A percentile compares a stretch with the other conserved stretches of the same genome.
Conservation (phyloP, 164 flowering plant genomes). For the Taxillus chinensis region DNA sequence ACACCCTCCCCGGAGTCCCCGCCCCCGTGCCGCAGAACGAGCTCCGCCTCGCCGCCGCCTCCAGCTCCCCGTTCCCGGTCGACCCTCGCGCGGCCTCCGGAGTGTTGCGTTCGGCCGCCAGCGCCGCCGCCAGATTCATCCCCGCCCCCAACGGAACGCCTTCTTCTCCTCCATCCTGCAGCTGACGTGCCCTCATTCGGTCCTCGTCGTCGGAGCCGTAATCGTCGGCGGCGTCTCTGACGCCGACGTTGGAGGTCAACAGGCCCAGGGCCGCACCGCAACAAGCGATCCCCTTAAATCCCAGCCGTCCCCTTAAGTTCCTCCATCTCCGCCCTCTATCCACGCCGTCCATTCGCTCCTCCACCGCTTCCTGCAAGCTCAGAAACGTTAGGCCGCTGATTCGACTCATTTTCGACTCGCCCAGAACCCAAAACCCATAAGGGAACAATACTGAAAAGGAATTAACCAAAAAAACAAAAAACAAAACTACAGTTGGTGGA, state of each 20-base stretch:
- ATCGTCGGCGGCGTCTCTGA: conserved; percentile 26
- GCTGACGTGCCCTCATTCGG: conserved; percentile 1
- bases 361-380: neutral
- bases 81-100: conserved; percentile 54
- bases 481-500: too few species aligned
- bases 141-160: conserved; percentile 19
- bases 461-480: too few species aligned
- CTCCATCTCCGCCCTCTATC: conserved; percentile 25
- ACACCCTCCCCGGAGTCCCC: conserved; percentile 5
- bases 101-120: conserved; percentile 81
- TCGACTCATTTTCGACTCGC: neutral
- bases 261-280: conserved; percentile 54
- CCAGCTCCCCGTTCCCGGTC: conserved; percentile 65
- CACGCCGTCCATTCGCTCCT: conserved; percentile 37
- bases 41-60: conserved; percentile 5
- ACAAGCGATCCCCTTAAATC: conserved; percentile 50
- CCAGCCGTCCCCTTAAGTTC: conserved; percentile 36
- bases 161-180: conserved; percentile 7
- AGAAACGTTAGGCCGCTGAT: neutral
- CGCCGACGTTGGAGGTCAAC: conserved; percentile 18
- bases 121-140: conserved; percentile 74
- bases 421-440: too few species aligned
- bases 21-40: neutral
- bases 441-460: too few species aligned
- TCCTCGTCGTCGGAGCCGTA: neutral